These are phyloP conservation scores for Fusarium sp. DNA, from an alignment of 2,329 filamentous ascomycete genomes.

Conservation along the genomic window DNA sequence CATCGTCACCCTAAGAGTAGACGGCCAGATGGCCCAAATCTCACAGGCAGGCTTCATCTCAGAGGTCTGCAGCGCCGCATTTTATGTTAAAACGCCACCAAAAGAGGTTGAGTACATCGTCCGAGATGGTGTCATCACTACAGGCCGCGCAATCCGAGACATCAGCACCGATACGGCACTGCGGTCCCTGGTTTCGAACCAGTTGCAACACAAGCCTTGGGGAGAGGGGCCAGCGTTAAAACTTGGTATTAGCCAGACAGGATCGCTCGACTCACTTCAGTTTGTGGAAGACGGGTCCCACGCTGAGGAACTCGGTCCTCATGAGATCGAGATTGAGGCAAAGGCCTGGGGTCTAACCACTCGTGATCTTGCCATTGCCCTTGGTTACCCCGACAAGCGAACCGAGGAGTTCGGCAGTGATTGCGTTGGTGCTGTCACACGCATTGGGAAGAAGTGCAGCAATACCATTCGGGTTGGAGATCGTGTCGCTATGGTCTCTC, in stretches of 20 bases:
- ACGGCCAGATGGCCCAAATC: fast-evolving
- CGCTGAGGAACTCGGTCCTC: neutral
- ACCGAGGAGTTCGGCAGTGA: neutral
- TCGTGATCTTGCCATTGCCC: neutral
- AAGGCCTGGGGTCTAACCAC: neutral
- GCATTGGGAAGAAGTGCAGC: fast-evolving
- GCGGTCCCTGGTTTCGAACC: neutral
- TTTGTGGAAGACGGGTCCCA: neutral
- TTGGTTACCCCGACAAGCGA: neutral
- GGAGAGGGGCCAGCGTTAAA: neutral
- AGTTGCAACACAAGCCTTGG: neutral
- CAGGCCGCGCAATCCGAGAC: neutral
- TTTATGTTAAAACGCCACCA: neutral
- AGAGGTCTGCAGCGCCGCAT: neutral
- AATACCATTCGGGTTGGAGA: neutral
- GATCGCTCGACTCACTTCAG: neutral
- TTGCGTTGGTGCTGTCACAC: neutral
- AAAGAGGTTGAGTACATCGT: neutral
- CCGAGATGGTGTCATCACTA: neutral
- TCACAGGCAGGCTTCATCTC: neutral
- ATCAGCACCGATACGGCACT: neutral
- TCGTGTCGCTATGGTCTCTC: neutral
- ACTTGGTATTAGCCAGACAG: neutral
- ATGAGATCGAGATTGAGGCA: neutral
- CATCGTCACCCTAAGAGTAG: neutral